These are phyloP conservation scores for Yamadazyma ubonensis DNA, from an alignment of 805 yeast species.

Conservation along the genomic window DNA sequence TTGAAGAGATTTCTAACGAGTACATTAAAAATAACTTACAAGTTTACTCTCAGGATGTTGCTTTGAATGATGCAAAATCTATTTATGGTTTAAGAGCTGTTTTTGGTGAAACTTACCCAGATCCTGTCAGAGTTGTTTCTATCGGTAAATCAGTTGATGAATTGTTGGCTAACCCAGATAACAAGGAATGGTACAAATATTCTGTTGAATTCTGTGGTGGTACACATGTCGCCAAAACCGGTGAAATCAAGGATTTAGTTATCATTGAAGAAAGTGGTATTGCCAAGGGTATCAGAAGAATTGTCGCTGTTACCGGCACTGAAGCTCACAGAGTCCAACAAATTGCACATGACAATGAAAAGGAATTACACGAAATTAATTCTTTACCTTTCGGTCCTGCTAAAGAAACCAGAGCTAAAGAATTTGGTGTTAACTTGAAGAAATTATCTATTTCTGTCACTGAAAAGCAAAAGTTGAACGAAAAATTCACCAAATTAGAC, in stretches of 20 bases:
- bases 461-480: constrained; percentile 72
- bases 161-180: constrained; percentile 66
- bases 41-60: constrained; percentile 83
- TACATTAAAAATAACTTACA: constrained; percentile 66
- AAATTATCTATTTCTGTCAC: constrained; percentile 79
- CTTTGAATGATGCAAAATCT: constrained; percentile 66
- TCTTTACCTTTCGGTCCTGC: constrained; percentile 67
- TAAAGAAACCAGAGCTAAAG: constrained; percentile 82
- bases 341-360: constrained; percentile 69
- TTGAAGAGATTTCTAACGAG: constrained; percentile 72
- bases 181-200: constrained; percentile 69
- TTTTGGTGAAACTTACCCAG: constrained; percentile 98
- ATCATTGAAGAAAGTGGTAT: constrained; percentile 94
- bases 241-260: constrained; percentile 88
- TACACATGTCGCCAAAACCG: constrained; percentile 90
- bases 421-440: constrained; percentile 79
- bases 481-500: constrained; percentile 73
- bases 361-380: constrained; percentile 57
- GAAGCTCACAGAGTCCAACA: constrained; percentile 91
- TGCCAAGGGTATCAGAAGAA: constrained; percentile 98
- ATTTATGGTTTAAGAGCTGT: constrained; percentile 93
- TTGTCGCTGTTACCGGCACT: constrained; percentile 92
- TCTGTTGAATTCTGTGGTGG: constrained; percentile 99
- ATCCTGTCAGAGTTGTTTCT: constrained; percentile 97
- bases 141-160: constrained; percentile 90